Base-by-base conservation (phyloP, 305 asterid species). In the Fraxinus albicans region DNA sequence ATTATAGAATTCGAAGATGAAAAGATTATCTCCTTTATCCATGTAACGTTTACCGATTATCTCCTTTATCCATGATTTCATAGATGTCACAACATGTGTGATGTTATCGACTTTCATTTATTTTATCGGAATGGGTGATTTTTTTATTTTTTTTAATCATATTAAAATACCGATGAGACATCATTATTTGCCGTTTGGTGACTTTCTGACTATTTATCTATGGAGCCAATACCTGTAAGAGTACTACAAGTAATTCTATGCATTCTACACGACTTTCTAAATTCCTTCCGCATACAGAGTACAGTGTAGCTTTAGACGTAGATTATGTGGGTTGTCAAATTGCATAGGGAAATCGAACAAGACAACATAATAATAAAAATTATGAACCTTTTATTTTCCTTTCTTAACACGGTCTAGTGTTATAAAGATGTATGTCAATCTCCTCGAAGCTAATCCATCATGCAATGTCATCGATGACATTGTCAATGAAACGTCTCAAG, bases 401-500 rank as follows among this genome's bases (percentile, higher is more conserved):
- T 8, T 40, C 47, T 40, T 7, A 40, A 40, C 1, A 8, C 1
- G 0, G 6, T 10, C 58, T 47, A 47, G 19, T 47, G 5, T 15
- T 47, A 19, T 2, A 47, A 8, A 13, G 7, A 91, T 0, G 9
- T 2, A 1, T 9, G 2, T 0, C 6, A 19, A 3, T 0, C 27
- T 4, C 4, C 12, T 60, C 3, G 33, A 6, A 19, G 2, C 0
- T 1, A 2, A 60, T 8, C 34, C 6, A 55, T 81, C 69, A 53
- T 44, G 38, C 35, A 74, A 81, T 38, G 1, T 58, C 55, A 67
- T 25, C 23, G 17, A 81, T 38, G 65, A 55, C 73, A 35, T 79
- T 79, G 38, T 83, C 77, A 17, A 89, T 25, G 0, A 88, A 60
- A 75, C 31, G 8, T 42, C 29, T 73, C 81, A 83, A 81, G 82